Evolutionary conservation across 2,329 filamentous ascomycete genomes (phyloP).

Genomic region (Myriosclerotinia scirpicola): DNA sequence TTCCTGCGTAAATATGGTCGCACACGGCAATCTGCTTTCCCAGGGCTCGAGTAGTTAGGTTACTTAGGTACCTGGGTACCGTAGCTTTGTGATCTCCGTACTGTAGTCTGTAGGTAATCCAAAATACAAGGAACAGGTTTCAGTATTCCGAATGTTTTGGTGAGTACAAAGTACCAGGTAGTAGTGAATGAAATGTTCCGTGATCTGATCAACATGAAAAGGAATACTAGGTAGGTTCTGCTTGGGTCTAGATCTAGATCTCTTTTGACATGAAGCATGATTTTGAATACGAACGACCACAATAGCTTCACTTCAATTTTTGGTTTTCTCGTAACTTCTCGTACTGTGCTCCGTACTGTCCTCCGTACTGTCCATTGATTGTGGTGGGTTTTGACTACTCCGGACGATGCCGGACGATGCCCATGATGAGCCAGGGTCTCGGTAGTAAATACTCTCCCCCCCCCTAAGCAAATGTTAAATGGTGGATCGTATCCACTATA

Average conservation of each 20-base stretch:
- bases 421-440: background rate
- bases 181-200: background rate
- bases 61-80: background rate
- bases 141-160: background rate
- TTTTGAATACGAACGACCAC: background rate
- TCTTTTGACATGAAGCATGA: background rate
- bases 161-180: too few species aligned
- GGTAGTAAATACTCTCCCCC: background rate
- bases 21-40: constrained; percentile 4
- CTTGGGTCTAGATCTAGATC: background rate
- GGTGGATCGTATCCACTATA: too few species aligned
- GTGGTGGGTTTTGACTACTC: background rate
- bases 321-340: background rate
- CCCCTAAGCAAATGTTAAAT: too few species aligned
- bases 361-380: background rate
- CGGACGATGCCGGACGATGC: background rate
- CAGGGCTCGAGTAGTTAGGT: background rate
- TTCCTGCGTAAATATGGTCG: background rate
- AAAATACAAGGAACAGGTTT: background rate
- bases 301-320: constrained; percentile 3
- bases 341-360: background rate
- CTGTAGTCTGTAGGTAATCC: too few species aligned
- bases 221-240: background rate
- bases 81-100: background rate
- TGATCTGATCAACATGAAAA: background rate